Conservation (phyloP, 345 rosid genomes). For the Bruguiera sexangula region DNA sequence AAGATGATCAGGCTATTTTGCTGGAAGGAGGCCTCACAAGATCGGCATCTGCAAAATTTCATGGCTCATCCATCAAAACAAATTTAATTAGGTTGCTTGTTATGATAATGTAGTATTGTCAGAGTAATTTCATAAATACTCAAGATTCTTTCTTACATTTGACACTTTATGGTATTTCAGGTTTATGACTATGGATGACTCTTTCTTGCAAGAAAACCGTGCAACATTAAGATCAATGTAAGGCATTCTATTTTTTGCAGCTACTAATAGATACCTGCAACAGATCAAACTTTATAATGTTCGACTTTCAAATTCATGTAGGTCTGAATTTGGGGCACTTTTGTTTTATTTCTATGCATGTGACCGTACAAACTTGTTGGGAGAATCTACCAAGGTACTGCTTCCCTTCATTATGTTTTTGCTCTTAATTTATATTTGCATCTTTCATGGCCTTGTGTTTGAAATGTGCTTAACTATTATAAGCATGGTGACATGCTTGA, state of each 20-base stretch:
- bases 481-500: neutral
- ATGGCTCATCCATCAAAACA: constrained; percentile 57
- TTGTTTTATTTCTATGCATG: constrained; percentile 69
- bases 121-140: constrained; percentile 3
- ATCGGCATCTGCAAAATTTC: constrained; percentile 67
- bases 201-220: constrained; percentile 90
- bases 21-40: constrained; percentile 86
- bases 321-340: constrained; percentile 84
- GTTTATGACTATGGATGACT: constrained; percentile 86
- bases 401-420: constrained; percentile 6
- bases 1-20: constrained; percentile 79
- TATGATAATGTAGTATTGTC: constrained; percentile 3
- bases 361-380: constrained; percentile 75
- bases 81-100: constrained; percentile 63
- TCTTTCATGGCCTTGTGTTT: constrained; percentile 6
- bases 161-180: constrained; percentile 33
- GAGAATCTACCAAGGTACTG: constrained; percentile 77
- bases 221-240: constrained; percentile 82
- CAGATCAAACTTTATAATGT: constrained; percentile 2
- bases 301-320: constrained; percentile 31
- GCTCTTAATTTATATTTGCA: constrained; percentile 1
- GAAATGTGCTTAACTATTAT: constrained; percentile 4
- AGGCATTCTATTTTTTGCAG: constrained; percentile 21
- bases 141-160: constrained; percentile 19
- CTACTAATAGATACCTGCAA: neutral